Base-by-base conservation (phyloP, 148 eudicot genomes). In the Beta vulgaris region DNA sequence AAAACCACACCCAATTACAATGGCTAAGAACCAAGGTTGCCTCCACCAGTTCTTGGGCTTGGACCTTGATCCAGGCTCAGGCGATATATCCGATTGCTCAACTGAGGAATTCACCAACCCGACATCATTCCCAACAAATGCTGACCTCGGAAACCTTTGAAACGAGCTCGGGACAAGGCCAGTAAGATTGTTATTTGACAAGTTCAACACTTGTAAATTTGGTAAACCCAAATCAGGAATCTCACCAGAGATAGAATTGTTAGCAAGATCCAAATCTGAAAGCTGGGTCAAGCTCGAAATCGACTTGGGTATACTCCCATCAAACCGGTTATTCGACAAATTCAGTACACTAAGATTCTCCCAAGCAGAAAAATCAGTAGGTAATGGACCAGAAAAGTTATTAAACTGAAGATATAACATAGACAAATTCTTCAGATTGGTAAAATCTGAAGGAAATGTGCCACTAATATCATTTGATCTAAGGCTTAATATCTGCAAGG, bases 351-450 rank as follows among this genome's bases (percentile, higher is more conserved):
- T 86, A 4, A 94, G 82, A 18, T 86, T 88, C 68, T 77, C 78
- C 91, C 91, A 89, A 63, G 32, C 75, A 39, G 93, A 86, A 84
- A 91, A 91, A 83, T 86, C 82, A 69, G n/a, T 39, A 1, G 96
- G 96, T 82, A 92, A 78, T 35, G 85, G 79, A 55, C 97, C 96
- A 35, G 85, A 72, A 40, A 94, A 89, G 39, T 80, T 73, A 72
- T 94, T 94, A 59, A 66, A 84, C 79, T 94, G 93, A 75, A 94
- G 91, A 71, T 83, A 90, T 19, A 94, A 86, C 87, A 82, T 85
- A 5, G 88, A 72, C 60, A 94, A 79, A 60, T 81, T 87, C 59
- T 65, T 89, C 46, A 90, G 84, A 48, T 84, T 84, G 40, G 58
- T 68, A 15, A 94, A 75, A 35, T 94, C 98, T 39, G 69, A 68